Evolutionary conservation across 768 basidiomycete species (phyloP).

Genomic region (Lentinus brumalis): DNA sequence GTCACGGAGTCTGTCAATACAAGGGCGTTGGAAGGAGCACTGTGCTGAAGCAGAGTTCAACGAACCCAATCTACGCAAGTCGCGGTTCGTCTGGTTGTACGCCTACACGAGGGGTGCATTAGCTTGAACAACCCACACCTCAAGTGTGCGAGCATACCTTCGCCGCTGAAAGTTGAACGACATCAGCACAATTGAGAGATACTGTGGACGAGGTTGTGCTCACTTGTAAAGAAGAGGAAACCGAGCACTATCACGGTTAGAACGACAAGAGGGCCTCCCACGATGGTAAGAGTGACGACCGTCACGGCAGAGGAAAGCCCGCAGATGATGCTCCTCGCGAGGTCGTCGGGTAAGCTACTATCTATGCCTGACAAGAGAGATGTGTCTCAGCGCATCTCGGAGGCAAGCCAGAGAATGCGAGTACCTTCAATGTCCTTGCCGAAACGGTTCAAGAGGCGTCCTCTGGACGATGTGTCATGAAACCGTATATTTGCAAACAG

Average conservation of each 20-base stretch:
- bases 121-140: slow-evolving; percentile 66
- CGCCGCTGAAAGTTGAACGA: slow-evolving; percentile 41
- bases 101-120: slow-evolving; percentile 59
- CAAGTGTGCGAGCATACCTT: slow-evolving; percentile 31
- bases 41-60: slow-evolving; percentile 21
- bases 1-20: slow-evolving; percentile 40
- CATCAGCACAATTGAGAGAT: slow-evolving; percentile 23
- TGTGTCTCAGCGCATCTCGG: no score
- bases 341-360: slow-evolving; percentile 80
- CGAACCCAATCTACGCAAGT: slow-evolving; percentile 77
- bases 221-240: slow-evolving; percentile 71
- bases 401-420: no score
- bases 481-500: slow-evolving; percentile 89
- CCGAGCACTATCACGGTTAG: slow-evolving; percentile 58
- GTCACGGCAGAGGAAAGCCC: slow-evolving; percentile 72
- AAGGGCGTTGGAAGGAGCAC: slow-evolving; percentile 1
- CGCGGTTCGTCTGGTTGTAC: slow-evolving; percentile 87
- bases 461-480: slow-evolving; percentile 89
- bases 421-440: slow-evolving; percentile 87
- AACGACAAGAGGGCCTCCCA: slow-evolving; percentile 80
- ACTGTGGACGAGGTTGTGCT: slow-evolving; percentile 19
- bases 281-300: slow-evolving; percentile 69
- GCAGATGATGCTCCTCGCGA: slow-evolving; percentile 76
- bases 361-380: slow-evolving; percentile 48
- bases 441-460: slow-evolving; percentile 79